These are phyloP conservation scores for Galerina marginata DNA, from an alignment of 768 basidiomycete genomes.

Conservation along the genomic window DNA sequence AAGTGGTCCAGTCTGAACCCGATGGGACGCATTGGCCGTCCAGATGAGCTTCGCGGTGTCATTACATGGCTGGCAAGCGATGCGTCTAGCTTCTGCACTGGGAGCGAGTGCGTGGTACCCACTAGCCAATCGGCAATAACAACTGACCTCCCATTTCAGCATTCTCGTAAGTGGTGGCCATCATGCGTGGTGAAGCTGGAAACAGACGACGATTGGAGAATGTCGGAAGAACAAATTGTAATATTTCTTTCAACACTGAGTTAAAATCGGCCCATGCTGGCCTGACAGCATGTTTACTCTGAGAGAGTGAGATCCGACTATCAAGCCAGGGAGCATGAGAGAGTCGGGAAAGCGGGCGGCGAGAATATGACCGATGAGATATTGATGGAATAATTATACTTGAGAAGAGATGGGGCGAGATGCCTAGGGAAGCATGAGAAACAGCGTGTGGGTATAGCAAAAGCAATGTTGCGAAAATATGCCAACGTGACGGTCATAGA, in stretches of 20 bases:
- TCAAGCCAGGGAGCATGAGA: background rate
- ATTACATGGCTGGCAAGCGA: constrained; percentile 75
- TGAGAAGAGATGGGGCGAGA: too few species aligned
- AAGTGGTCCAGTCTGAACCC: constrained; percentile 78
- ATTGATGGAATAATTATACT: too few species aligned
- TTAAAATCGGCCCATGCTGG: background rate
- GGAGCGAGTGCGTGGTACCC: constrained; percentile 68
- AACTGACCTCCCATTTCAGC: constrained; percentile 35
- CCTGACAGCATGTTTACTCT: too few species aligned
- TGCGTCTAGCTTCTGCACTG: constrained; percentile 79
- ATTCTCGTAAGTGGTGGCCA: constrained; percentile 69
- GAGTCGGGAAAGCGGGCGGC: background rate
- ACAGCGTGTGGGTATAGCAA: constrained; percentile 2
- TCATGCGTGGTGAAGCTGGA: constrained; percentile 56
- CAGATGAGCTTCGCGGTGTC: constrained; percentile 77
- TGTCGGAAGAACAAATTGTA: constrained; percentile 2
- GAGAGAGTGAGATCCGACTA: too few species aligned
- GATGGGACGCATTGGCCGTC: constrained; percentile 69
- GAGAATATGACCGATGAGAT: background rate
- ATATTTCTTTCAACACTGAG: background rate
- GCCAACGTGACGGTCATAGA: constrained; percentile 40
- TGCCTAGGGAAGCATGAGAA: constrained; percentile 11
- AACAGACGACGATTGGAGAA: constrained; percentile 2
- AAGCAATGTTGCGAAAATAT: constrained; percentile 22
- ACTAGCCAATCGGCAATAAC: background rate